Evolutionary conservation across 192 early-diverging fungal species (phyloP), one percentile per base, ranked within the genome.

Genomic region (Backusella tuberculispora): DNA sequence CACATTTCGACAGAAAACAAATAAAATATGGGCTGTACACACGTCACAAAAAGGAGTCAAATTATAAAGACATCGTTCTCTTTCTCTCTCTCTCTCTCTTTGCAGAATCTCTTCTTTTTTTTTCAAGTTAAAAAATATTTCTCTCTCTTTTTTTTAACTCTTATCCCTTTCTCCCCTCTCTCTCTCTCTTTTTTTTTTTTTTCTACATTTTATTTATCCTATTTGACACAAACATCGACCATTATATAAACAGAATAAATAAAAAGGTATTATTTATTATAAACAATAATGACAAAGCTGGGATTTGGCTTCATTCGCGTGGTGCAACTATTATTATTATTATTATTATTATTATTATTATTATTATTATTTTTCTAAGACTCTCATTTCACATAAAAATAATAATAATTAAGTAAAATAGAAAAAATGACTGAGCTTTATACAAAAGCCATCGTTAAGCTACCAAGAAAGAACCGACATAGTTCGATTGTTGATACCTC

Each of bases 361-460:
- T n/a, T n/a, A n/a, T n/a, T n/a, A n/a, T n/a, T n/a, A n/a, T n/a
- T n/a, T n/a, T n/a, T n/a, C n/a, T n/a, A 56, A 56, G 12, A 24
- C 10, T 56, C 24, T 56, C 21, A 4, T 56, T 56, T 56, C 53
- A 21, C 53, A 19, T 56, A 56, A 56, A 34, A 34, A 34, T 34
- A 34, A 34, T 34, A 34, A 34, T 34, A 34, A n/a, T n/a, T n/a
- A 34, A 34, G 29, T 24, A 56, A 56, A 21, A 21, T 21, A 56
- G 24, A 53, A 29, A 60, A 44, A 43, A 67, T 65, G 64, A 75
- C 66, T 26, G 74, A 75, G 24, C 21, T 56, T n/a, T 56, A 38
- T 41, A 19, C 56, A 21, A 75, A 75, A 29, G 65, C 74, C 5
- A 13, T 75, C 14, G 74, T 75, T 14, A 75, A 67, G 38, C 50